Evolutionary conservation across 2,329 filamentous ascomycete species (phyloP).

Genomic region (Zasmidium angulare): DNA sequence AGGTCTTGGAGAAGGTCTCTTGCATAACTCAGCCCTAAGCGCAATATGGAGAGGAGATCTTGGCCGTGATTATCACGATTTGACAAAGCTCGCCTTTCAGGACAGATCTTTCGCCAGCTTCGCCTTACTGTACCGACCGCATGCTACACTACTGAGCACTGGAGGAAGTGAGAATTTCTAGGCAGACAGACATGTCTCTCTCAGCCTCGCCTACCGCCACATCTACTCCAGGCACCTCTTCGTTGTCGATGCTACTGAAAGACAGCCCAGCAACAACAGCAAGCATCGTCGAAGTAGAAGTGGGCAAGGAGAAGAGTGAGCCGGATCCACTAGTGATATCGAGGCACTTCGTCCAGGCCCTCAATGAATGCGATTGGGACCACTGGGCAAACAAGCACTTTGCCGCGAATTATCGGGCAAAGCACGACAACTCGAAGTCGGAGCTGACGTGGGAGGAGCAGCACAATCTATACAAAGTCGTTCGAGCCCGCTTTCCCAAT

Average conservation of each 20-base stretch:
- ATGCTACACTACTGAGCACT: too few species aligned
- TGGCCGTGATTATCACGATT: too few species aligned
- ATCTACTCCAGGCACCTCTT: not conserved
- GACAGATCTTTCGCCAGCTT: too few species aligned
- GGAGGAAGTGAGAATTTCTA: too few species aligned
- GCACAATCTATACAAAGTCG: not conserved
- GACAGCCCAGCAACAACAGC: not conserved
- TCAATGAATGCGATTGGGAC: slow-evolving; percentile 5
- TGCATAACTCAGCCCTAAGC: too few species aligned
- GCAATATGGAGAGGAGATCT: too few species aligned
- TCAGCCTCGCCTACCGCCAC: not conserved
- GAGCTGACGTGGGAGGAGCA: slow-evolving; percentile 5
- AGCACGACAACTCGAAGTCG: slow-evolving; percentile 4
- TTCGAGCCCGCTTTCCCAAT: slow-evolving; percentile 1
- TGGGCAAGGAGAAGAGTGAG: not conserved
- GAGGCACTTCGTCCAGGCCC: not conserved
- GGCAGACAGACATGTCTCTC: not conserved
- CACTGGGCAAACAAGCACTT: slow-evolving; percentile 4
- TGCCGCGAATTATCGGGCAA: slow-evolving; percentile 1
- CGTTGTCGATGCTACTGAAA: not conserved
- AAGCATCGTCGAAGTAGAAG: not conserved
- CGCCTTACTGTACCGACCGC: too few species aligned
- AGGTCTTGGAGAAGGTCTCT: too few species aligned
- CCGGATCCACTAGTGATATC: slow-evolving; percentile 1
- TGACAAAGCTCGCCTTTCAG: too few species aligned